These are phyloP conservation scores for Penicillium vulpinum DNA, from an alignment of 2,329 filamentous ascomycete genomes.

Conservation along the genomic window DNA sequence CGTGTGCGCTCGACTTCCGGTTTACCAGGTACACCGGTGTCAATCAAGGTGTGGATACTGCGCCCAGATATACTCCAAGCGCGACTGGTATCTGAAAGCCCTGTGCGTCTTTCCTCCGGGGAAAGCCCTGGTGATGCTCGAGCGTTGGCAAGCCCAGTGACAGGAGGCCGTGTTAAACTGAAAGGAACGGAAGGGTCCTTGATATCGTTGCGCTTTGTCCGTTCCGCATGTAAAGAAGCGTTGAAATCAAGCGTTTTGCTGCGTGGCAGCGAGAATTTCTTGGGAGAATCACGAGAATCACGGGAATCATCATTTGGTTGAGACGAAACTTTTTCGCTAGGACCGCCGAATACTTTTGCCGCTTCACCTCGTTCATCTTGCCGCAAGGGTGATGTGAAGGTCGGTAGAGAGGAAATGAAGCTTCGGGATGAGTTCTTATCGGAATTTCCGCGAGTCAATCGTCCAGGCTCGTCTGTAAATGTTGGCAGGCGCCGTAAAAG, in stretches of 20 bases:
- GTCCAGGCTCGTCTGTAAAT: constrained; percentile 37
- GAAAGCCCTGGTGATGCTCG: constrained; percentile 33
- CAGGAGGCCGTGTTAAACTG: constrained; percentile 39
- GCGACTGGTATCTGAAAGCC: constrained; percentile 44
- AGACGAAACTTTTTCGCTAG: constrained; percentile 13
- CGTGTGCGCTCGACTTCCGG: constrained; percentile 79
- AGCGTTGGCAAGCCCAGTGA: constrained; percentile 49
- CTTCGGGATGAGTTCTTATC: constrained; percentile 41
- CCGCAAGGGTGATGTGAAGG: constrained; percentile 52
- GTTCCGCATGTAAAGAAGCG: constrained; percentile 25
- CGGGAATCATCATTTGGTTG: constrained; percentile 10
- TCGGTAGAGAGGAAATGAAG: constrained; percentile 50
- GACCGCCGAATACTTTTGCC: constrained; percentile 14
- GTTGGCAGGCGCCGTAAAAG: constrained; percentile 36
- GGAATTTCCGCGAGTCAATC: constrained; percentile 33
- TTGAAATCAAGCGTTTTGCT: constrained; percentile 34
- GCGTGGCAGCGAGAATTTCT: constrained; percentile 13
- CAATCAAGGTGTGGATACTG: constrained; percentile 39
- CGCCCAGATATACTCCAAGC: constrained; percentile 62
- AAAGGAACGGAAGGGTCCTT: constrained; percentile 32
- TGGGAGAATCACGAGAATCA: constrained; percentile 13
- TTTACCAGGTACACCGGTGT: constrained; percentile 52
- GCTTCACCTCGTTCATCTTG: constrained; percentile 39
- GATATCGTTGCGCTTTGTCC: constrained; percentile 27
- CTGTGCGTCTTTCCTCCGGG: constrained; percentile 34